These are phyloP conservation scores for Trifolium dubium DNA, from an alignment of 306 rosid genomes.

Conservation along the genomic window DNA sequence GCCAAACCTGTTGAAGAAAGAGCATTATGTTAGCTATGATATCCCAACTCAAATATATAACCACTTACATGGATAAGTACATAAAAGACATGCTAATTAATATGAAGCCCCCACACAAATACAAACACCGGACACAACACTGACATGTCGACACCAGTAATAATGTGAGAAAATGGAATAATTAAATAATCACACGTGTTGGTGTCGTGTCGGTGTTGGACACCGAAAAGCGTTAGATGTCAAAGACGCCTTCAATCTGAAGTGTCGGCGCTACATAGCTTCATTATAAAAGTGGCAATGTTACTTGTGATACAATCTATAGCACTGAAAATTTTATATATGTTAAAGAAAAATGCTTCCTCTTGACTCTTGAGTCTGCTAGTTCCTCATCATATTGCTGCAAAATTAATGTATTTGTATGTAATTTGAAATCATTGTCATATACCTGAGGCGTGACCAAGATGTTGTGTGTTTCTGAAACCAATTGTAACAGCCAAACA, in stretches of 20 bases:
- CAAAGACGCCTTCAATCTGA: not conserved
- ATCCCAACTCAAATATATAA: not conserved
- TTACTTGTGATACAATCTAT: not conserved
- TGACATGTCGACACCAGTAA: not conserved
- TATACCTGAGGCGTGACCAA: conserved; percentile 96
- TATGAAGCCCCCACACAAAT: not conserved
- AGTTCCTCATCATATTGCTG: conserved; percentile 8
- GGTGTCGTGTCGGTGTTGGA: not conserved
- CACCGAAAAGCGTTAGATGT: not conserved
- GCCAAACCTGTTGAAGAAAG: conserved; percentile 78
- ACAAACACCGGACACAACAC: not conserved
- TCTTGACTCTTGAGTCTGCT: conserved; percentile 15
- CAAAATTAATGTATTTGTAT: not conserved
- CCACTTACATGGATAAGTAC: not conserved
- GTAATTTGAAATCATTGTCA: conserved; percentile 32
- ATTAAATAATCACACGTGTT: not conserved
- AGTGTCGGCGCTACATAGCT: not conserved
- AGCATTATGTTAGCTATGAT: conserved; percentile 12
- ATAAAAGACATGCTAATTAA: not conserved
- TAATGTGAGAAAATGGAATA: not conserved
- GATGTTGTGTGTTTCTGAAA: conserved; percentile 79
- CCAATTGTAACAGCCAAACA: conserved; percentile 88
- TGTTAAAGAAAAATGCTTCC: conserved; percentile 4
- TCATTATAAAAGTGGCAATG: not conserved
- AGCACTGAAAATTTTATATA: conserved; percentile 6